These are phyloP conservation scores for Lactifluus pinguis DNA, from an alignment of 768 basidiomycete species.

Conservation along the genomic window DNA sequence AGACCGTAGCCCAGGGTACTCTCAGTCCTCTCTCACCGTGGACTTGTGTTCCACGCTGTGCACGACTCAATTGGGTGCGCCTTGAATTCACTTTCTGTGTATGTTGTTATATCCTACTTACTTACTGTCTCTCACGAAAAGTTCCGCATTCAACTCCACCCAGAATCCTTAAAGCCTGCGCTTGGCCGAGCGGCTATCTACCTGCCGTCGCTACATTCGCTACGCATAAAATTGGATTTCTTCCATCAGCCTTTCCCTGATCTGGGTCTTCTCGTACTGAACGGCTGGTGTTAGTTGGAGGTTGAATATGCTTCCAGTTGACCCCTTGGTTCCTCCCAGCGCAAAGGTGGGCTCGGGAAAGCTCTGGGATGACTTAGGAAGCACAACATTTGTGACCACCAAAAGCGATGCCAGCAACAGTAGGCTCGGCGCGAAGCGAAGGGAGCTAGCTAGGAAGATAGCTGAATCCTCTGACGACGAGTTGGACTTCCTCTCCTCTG, in stretches of 20 bases:
- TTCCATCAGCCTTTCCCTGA: not conserved
- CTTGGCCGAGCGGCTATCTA: not conserved
- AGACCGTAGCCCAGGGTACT: not conserved
- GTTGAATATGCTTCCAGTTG: not conserved
- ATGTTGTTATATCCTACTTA: not conserved
- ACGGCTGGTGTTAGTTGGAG: not conserved
- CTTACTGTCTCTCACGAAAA: not conserved
- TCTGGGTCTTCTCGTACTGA: not conserved
- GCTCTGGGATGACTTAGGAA: conserved; percentile 14
- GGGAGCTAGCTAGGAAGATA: not conserved
- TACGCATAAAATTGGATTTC: not conserved
- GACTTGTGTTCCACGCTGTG: not conserved
- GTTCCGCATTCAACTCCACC: not conserved
- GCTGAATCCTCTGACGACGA: conserved; percentile 8
- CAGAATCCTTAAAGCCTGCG: not conserved
- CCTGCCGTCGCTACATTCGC: not conserved
- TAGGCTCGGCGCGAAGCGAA: not conserved
- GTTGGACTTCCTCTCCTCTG: conserved; percentile 13
- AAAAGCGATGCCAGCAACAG: not conserved
- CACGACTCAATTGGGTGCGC: not conserved
- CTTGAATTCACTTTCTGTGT: not conserved
- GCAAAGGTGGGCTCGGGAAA: not conserved
- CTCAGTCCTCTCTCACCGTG: not conserved
- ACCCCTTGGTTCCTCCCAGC: not conserved
- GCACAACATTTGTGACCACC: conserved; percentile 2